These are phyloP conservation scores for Gossypium australe DNA, from an alignment of 345 rosid species.

Conservation along the genomic window DNA sequence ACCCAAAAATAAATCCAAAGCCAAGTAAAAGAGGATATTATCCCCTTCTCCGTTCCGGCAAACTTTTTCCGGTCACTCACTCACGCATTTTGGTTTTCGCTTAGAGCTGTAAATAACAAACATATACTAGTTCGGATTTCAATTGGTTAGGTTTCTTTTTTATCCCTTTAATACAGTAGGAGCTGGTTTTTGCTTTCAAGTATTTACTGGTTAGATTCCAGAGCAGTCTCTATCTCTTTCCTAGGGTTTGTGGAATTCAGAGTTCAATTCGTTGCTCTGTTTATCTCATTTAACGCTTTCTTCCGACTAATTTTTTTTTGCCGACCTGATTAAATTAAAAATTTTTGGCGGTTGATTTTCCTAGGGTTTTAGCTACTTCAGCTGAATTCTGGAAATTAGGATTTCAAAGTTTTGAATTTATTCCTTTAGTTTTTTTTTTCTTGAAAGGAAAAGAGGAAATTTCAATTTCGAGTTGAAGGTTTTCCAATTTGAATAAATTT, in stretches of 20 bases:
- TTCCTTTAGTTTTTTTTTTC: neutral
- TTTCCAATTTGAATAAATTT: neutral
- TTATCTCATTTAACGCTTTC: neutral
- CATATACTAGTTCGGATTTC: neutral
- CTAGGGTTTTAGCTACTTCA: neutral
- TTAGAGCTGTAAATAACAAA: neutral
- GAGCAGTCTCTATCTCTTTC: neutral
- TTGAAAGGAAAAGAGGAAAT: neutral
- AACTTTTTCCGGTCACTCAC: neutral
- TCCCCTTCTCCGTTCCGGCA: neutral
- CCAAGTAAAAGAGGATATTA: neutral
- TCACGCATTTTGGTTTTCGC: neutral
- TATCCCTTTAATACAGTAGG: neutral
- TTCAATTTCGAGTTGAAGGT: neutral
- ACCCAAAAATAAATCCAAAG: neutral
- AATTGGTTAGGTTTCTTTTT: neutral
- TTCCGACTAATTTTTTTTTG: neutral
- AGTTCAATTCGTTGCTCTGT: neutral
- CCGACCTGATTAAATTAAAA: neutral
- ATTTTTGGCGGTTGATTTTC: constrained; percentile 5
- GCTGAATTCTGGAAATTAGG: neutral
- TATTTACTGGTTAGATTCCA: neutral
- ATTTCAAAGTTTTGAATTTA: neutral
- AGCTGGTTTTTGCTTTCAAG: neutral
- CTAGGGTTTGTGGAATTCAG: constrained; percentile 8